Percentiles rank a stretch among this genome's conserved stretches.
phyloP scores from a whole-genome alignment of 192 early-diverging fungal species.

The Coemansia sp. region DNA sequence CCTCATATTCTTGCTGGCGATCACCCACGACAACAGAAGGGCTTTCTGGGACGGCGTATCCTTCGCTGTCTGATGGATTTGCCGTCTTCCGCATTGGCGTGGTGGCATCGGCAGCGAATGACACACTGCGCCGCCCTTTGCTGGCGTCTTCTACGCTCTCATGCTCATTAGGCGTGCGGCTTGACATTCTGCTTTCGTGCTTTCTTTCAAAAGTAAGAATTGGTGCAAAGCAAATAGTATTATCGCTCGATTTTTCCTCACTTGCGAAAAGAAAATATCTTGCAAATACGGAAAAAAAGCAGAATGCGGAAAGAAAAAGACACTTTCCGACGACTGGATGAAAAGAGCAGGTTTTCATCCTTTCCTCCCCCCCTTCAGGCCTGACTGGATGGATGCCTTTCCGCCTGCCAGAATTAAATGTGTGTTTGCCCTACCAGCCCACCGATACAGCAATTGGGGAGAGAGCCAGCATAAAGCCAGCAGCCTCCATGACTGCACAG shows the following conservation, averaged over 20 bases:
- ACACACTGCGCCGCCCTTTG: neutral
- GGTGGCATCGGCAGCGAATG: neutral
- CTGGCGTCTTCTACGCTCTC: neutral
- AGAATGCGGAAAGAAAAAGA: neutral
- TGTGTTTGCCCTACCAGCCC: constrained; percentile 52
- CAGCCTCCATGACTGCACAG: constrained; percentile 16
- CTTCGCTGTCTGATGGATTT: neutral
- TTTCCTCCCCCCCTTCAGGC: too few relatives aligned
- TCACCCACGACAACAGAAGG: neutral
- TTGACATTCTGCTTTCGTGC: neutral
- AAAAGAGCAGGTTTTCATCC: too few relatives aligned
- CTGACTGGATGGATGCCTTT: too few relatives aligned
- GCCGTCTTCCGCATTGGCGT: neutral
- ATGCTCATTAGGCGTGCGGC: neutral
- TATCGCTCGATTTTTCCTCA: neutral
- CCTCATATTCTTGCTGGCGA: neutral
- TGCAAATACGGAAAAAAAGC: constrained; percentile 1
- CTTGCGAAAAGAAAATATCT: neutral
- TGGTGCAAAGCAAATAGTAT: neutral
- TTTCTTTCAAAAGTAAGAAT: neutral
- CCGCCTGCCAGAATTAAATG: too few relatives aligned
- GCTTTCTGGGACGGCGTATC: neutral
- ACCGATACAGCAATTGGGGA: constrained; percentile 11
- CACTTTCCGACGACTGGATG: too few relatives aligned
- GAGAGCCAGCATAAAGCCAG: neutral